Evolutionary conservation across 2,329 filamentous ascomycete species (phyloP).

Genomic region (Aspergillus vadensis): DNA sequence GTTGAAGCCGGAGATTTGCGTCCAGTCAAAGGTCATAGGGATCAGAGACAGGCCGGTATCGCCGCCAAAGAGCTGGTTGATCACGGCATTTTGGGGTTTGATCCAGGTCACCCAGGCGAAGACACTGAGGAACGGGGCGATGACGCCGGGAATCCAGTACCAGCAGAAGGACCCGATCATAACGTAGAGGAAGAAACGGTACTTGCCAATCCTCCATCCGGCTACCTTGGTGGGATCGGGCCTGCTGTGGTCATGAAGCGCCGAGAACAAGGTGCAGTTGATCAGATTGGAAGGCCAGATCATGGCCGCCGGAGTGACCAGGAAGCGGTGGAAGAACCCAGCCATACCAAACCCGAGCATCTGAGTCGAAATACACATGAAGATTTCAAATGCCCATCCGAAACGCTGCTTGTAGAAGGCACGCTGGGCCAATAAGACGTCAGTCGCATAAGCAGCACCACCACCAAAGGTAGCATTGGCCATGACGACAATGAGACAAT

Average conservation of each 20-base stretch:
- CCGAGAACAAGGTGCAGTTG: conserved; percentile 67
- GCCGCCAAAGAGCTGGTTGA: conserved; percentile 75
- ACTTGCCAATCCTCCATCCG: conserved; percentile 68
- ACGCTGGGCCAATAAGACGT: conserved; percentile 70
- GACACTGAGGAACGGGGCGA: conserved; percentile 69
- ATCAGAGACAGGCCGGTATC: conserved; percentile 67
- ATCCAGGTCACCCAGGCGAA: conserved; percentile 75
- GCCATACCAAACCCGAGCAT: conserved; percentile 70
- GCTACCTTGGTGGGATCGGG: conserved; percentile 58
- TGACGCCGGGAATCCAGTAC: conserved; percentile 69
- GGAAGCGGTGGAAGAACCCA: conserved; percentile 65
- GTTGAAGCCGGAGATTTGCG: conserved; percentile 68
- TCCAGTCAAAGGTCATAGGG: conserved; percentile 77
- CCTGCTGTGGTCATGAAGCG: conserved; percentile 67
- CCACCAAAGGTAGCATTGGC: conserved; percentile 68
- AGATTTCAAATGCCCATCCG: conserved; percentile 65
- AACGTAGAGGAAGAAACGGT: conserved; percentile 64
- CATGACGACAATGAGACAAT: conserved; percentile 51
- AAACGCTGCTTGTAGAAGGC: conserved; percentile 73
- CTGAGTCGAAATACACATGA: conserved; percentile 69
- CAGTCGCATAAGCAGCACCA: conserved; percentile 67
- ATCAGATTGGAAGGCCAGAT: conserved; percentile 73
- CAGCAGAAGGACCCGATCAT: conserved; percentile 63
- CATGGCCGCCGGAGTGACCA: conserved; percentile 63
- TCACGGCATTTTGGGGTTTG: conserved; percentile 64